phyloP scores from a whole-genome alignment of 768 basidiomycete genomes.

The Hygrocybe coccinea region DNA sequence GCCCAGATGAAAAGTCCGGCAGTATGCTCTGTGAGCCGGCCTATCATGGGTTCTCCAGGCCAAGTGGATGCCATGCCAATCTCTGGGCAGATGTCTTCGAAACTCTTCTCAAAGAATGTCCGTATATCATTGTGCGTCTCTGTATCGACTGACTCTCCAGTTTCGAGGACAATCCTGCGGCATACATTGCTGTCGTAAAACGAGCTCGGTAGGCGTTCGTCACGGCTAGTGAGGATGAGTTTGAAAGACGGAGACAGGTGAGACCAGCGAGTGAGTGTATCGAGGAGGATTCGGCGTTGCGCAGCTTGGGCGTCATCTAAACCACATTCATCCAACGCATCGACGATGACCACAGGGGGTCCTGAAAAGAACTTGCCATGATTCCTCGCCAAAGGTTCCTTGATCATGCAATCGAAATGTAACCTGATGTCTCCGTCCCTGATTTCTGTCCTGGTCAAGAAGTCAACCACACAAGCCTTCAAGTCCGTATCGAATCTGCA shows the following conservation, averaged over 20 bases:
- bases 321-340: conserved; percentile 37
- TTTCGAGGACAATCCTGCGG: background rate
- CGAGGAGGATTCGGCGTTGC: too few species aligned
- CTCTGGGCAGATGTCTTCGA: conserved; percentile 3
- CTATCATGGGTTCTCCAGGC: conserved; percentile 14
- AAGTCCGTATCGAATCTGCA: background rate
- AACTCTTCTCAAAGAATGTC: background rate
- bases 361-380: too few species aligned
- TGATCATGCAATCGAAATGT: too few species aligned
- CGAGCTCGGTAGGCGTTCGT: too few species aligned
- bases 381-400: too few species aligned
- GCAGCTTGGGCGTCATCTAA: conserved; percentile 9
- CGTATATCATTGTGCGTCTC: conserved; percentile 1
- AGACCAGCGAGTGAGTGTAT: too few species aligned
- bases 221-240: too few species aligned
- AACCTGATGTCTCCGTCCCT: too few species aligned
- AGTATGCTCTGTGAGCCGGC: background rate
- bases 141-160: background rate
- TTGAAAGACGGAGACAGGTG: too few species aligned
- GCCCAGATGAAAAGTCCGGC: conserved; percentile 5
- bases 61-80: conserved; percentile 9
- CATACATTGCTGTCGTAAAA: conserved; percentile 13
- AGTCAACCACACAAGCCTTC: background rate
- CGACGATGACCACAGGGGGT: conserved; percentile 29
- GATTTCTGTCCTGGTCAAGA: too few species aligned